Evolutionary conservation across 2,329 filamentous ascomycete species (phyloP), one percentile per base, ranked within the genome.

Genomic region (Torrubiellomyces zombiae): DNA sequence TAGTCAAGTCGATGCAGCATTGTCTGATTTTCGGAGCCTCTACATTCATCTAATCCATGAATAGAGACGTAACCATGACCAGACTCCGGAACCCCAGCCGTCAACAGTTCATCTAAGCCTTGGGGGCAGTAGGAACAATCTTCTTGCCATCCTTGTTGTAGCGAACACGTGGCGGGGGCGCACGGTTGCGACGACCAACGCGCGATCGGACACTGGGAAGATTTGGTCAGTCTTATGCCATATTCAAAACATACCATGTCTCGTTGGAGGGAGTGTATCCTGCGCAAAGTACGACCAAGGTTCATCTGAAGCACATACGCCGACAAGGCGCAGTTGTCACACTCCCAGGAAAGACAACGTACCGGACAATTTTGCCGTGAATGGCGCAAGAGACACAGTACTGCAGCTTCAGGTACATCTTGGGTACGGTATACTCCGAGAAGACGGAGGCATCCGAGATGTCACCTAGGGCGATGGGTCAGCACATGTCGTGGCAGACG

Each of bases 101-200:
- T 43, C 35, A 40, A 32, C n/a, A n/a, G 35, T 38, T 40, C 38
- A 34, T 33, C 39, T 49, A 54, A 38, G 33, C 48, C 50, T 55
- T 55, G 31, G 50, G 42, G 38, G 43, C 25, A 54, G 77, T 78
- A 43, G 86, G 83, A 58, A 75, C 77, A 57, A 98, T 75, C 79
- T 98, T 98, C 83, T 98, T 98, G 71, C 85, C 86, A 56, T 98
- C 89, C 78, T 95, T 94, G 80, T 98, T 98, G 82, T 92, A 98
- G 52, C 89, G 73, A 51, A 98, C 85, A 56, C 89, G 75, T 54
- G 89, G 89, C 46, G 89, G 89, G 51, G 89, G 91, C 50, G 86
- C 86, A 60, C 89, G 82, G 81, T 98, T 98, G 65, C 89, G 89
- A 60, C 89, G 86, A 50, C 91, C 89, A 55, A 79, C 85, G 46